Conservation (phyloP, 495 filamentous ascomycete genomes). For the Hyphodiscus hymeniophilus region DNA sequence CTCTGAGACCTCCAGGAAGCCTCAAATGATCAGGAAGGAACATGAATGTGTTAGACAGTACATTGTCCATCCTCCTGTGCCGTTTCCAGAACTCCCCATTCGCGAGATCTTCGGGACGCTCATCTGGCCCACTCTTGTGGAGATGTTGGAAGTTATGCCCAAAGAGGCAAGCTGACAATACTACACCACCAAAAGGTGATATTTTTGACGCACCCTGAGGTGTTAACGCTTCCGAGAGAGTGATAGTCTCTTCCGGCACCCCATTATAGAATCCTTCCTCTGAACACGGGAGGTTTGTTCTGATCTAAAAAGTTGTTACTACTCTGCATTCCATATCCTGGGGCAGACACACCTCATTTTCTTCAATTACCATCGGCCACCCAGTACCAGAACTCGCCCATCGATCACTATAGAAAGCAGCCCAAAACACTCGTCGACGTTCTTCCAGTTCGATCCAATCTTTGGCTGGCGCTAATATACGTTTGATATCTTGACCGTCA, state of each 20-base stretch:
- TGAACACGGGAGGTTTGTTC: constrained; percentile 35
- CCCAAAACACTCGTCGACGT: constrained; percentile 86
- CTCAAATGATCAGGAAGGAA: constrained; percentile 75
- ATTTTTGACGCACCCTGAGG: constrained; percentile 60
- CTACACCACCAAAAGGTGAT: constrained; percentile 71
- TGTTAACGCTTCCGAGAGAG: constrained; percentile 60
- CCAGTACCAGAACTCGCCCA: constrained; percentile 95
- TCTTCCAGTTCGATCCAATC: constrained; percentile 95
- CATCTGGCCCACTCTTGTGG: constrained; percentile 73
- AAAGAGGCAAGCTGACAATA: constrained; percentile 78
- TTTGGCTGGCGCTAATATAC: constrained; percentile 70
- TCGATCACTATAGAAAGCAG: constrained; percentile 78
- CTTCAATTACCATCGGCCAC: constrained; percentile 89
- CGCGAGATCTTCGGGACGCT: constrained; percentile 69
- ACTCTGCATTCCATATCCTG: background rate
- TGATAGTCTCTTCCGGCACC: constrained; percentile 55
- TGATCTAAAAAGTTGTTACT: background rate
- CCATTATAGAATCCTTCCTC: constrained; percentile 80
- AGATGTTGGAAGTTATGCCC: constrained; percentile 91
- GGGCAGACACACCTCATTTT: constrained; percentile 50
- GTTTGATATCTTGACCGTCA: constrained; percentile 72
- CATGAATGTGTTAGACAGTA: constrained; percentile 75
- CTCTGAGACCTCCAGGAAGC: constrained; percentile 61
- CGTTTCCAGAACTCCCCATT: constrained; percentile 95
- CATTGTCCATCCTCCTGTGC: constrained; percentile 80